Evolutionary conservation across 805 yeast genomes (phyloP).

Genomic region (Cyberlindnera bimundalis): DNA sequence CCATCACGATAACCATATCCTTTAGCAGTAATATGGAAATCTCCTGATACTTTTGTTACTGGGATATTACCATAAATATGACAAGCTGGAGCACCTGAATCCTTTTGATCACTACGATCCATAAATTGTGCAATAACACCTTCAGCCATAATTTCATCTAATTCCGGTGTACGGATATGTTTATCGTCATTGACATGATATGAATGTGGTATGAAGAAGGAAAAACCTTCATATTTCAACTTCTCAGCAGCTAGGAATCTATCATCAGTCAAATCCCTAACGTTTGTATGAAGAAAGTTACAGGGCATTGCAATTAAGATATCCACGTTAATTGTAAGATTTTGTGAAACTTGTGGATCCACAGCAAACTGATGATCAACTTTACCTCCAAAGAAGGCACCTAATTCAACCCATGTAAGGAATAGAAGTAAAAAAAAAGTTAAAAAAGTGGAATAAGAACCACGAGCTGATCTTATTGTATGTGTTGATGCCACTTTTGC

Average conservation of each 20-base stretch:
- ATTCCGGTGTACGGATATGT: conserved; percentile 52
- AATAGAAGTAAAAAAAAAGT: conserved; percentile 61
- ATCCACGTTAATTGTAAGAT: conserved; percentile 72
- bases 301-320: conserved; percentile 84
- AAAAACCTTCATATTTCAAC: conserved; percentile 63
- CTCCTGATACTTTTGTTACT: conserved; percentile 82
- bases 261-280: conserved; percentile 75
- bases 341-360: conserved; percentile 54
- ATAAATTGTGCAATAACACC: conserved; percentile 65
- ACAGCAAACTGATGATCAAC: conserved; percentile 76
- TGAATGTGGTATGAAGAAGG: conserved; percentile 51
- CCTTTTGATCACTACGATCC: conserved; percentile 36
- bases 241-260: conserved; percentile 73
- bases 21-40: conserved; percentile 76
- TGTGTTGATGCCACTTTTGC: conserved; percentile 71
- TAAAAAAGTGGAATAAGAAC: conserved; percentile 68
- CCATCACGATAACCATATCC: conserved; percentile 56
- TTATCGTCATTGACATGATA: conserved; percentile 44
- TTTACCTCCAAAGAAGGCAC: conserved; percentile 79
- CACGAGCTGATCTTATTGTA: conserved; percentile 69
- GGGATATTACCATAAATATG: conserved; percentile 80
- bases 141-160: conserved; percentile 64
- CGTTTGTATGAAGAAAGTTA: conserved; percentile 66
- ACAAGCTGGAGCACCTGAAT: conserved; percentile 69
- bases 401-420: conserved; percentile 79